A percentile compares a stretch with the other conserved stretches of the same genome.
phyloP scores from a whole-genome alignment of 345 rosid species.

The Lepidium didymum region DNA sequence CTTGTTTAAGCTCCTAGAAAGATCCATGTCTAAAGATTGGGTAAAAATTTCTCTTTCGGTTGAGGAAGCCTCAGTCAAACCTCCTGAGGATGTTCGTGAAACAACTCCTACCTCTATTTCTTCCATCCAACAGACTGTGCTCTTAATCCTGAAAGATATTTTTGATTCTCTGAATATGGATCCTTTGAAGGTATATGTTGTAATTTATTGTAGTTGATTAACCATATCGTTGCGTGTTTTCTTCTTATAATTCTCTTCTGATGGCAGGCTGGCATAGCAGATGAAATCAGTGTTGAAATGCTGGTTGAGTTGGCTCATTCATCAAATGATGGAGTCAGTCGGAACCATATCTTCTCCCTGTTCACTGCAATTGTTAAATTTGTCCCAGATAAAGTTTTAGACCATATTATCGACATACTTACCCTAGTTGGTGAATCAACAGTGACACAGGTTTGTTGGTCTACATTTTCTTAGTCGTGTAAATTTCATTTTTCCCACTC shows the following conservation, averaged over 20 bases:
- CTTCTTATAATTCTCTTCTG: constrained; percentile 14
- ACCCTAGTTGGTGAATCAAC: constrained; percentile 73
- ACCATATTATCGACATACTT: constrained; percentile 56
- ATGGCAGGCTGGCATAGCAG: constrained; percentile 47
- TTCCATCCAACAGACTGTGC: constrained; percentile 53
- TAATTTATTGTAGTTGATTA: constrained; percentile 3
- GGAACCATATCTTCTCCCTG: constrained; percentile 57
- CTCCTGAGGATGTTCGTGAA: constrained; percentile 40
- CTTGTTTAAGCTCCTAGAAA: constrained; percentile 65
- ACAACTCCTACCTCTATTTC: constrained; percentile 27
- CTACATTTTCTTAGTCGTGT: background rate
- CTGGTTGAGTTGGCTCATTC: constrained; percentile 61
- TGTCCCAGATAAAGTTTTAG: constrained; percentile 56
- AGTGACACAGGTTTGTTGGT: constrained; percentile 62
- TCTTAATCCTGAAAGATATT: constrained; percentile 66
- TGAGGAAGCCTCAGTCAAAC: constrained; percentile 31
- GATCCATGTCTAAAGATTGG: constrained; percentile 47
- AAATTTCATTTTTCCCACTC: background rate
- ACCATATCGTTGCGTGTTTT: background rate
- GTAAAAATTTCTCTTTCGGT: constrained; percentile 13
- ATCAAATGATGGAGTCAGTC: constrained; percentile 49
- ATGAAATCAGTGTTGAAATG: constrained; percentile 46
- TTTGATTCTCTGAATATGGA: constrained; percentile 33
- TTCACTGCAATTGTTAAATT: constrained; percentile 55
- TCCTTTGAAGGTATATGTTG: constrained; percentile 45